phyloP scores from a whole-genome alignment of 352 stramenopile species.

The Ochromonadaceae sp. region DNA sequence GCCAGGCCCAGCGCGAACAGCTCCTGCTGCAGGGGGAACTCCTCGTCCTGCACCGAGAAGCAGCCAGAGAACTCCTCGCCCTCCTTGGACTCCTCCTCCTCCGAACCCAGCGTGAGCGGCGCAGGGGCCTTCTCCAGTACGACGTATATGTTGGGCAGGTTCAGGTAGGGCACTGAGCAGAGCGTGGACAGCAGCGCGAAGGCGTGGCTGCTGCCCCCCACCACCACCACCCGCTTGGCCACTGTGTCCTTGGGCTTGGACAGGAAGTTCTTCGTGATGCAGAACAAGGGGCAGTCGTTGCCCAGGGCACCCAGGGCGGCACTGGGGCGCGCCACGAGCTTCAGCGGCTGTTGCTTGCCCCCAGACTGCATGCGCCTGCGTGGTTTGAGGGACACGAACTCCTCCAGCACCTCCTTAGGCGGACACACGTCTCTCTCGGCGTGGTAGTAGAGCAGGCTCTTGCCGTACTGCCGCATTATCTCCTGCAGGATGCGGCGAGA shows the following conservation, averaged over 20 bases:
- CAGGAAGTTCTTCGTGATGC: constrained; percentile 52
- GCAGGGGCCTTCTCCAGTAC: constrained; percentile 23
- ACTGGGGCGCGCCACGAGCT: no score
- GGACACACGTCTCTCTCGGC: constrained; percentile 5
- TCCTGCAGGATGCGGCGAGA: constrained; percentile 45
- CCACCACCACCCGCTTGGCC: constrained; percentile 46
- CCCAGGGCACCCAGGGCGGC: no score
- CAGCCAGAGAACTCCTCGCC: constrained; percentile 14
- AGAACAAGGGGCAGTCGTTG: constrained; percentile 46
- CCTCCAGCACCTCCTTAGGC: constrained; percentile 13
- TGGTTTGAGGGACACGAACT: constrained; percentile 25
- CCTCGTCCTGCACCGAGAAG: constrained; percentile 6
- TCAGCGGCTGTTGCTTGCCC: no score
- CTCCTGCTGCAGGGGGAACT: not conserved
- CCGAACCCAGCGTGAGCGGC: not conserved
- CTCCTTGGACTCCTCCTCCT: constrained; percentile 30
- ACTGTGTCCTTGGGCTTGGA: constrained; percentile 52
- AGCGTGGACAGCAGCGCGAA: constrained; percentile 51
- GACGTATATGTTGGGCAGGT: constrained; percentile 61
- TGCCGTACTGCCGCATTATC: constrained; percentile 49
- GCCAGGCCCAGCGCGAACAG: constrained; percentile 41
- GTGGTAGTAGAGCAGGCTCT: constrained; percentile 42
- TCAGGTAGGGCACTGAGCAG: constrained; percentile 48
- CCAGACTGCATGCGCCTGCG: no score
- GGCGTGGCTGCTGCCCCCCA: constrained; percentile 54